Base-by-base conservation (phyloP, 495 filamentous ascomycete species). In the Lasiosphaeria hispida region DNA sequence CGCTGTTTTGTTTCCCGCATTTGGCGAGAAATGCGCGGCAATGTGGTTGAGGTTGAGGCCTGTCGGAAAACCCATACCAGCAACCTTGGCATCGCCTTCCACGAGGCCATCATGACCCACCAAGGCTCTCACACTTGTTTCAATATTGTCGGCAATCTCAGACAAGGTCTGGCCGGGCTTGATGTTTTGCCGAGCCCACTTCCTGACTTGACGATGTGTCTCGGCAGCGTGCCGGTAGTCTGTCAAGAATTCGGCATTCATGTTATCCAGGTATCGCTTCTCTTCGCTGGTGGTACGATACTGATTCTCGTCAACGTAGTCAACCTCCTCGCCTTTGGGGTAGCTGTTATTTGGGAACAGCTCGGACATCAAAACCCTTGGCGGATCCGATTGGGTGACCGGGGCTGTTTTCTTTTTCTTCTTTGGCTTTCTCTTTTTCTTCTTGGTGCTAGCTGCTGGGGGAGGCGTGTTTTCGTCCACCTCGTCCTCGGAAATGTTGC, bases 141-240 rank as follows among this genome's bases (percentile, higher is more conserved):
- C 92, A 54, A 96, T 94, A 10, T 86, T 87, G 59, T 93, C 82
- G 48, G 91, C 89, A 65, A 96, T 89, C 63, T 91, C 85, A 11
- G 81, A 90, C 70, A 96, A 74, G 17, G 83, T 84, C 76, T 88
- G 80, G 49, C 92, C 92, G 3, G 92, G 92, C 75, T 89, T 88
- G 70, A 91, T 87, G 63, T 79, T 85, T 70, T 86, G 84, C 75
- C 90, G 87, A 8, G 86, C 90, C 80, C 86, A 91, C 65, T 88
- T 84, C 63, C 92, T 88, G 53, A 90, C 88, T 73, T 96, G 91
- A 48, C 92, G 87, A 67, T 96, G 92, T 9, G 89, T 83, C 73
- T 96, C 92, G 37, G 91, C 88, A 53, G 84, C 92, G 53, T 96
- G 84, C 60, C 92, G 88, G 67, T 95, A 96, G 65, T 96, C 91